phyloP scores from a whole-genome alignment of 352 stramenopile species.

The Pythium insidiosum region DNA sequence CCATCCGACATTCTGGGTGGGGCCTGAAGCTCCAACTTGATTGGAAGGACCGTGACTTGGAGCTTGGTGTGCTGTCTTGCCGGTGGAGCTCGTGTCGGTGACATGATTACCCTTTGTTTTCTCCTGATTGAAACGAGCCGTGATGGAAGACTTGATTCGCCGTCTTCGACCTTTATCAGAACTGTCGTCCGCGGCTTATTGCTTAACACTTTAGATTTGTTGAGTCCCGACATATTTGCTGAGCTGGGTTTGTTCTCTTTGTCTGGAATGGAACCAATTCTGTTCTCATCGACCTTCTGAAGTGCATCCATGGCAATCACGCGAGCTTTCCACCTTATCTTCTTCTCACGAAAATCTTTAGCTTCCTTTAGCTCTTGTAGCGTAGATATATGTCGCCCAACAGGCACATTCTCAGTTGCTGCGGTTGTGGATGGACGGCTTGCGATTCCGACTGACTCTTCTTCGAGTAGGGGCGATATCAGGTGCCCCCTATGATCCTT shows the following conservation, averaged over 20 bases:
- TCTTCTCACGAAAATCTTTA: constrained; percentile 14
- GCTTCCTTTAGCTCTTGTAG: constrained; percentile 9
- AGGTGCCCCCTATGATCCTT: constrained; percentile 45
- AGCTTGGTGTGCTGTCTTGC: constrained; percentile 2
- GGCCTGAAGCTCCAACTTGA: constrained; percentile 29
- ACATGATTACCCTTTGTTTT: background rate
- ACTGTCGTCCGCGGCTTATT: constrained; percentile 21
- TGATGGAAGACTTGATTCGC: constrained; percentile 23
- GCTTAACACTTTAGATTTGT: too few relatives aligned
- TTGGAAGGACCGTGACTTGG: constrained; percentile 24
- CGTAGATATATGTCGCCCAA: too few relatives aligned
- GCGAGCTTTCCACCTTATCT: constrained; percentile 34
- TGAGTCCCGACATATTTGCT: background rate
- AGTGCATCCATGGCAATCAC: constrained; percentile 54
- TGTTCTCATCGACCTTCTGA: constrained; percentile 19
- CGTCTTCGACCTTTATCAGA: constrained; percentile 22
- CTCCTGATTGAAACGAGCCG: constrained; percentile 16
- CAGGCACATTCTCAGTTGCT: background rate
- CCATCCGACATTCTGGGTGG: constrained; percentile 17
- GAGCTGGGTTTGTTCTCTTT: constrained; percentile 14
- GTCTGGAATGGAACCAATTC: background rate
- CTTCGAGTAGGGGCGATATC: constrained; percentile 19
- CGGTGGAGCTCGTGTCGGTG: background rate
- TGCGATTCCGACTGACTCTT: background rate
- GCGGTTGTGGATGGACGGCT: background rate